phyloP scores from a whole-genome alignment of 1,284 basidiomycete species.

The Vanrija sp. region DNA sequence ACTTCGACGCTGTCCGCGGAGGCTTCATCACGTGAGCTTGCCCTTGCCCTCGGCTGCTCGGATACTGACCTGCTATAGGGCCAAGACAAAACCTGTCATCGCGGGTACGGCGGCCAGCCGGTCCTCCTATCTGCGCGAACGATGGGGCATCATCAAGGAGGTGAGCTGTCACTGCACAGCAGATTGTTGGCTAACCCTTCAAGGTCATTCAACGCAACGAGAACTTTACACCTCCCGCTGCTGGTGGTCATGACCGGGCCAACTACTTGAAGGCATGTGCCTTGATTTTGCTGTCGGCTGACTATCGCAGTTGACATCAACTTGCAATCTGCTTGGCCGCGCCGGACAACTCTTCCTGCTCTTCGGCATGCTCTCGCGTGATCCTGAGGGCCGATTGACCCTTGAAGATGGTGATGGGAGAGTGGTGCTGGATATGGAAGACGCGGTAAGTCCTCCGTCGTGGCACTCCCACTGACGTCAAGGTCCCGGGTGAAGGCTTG shows the following conservation, averaged over 20 bases:
- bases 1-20: constrained; percentile 72
- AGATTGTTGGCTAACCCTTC: neutral
- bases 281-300: neutral
- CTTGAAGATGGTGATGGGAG: constrained; percentile 91
- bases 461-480: constrained; percentile 1
- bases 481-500: constrained; percentile 93
- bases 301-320: constrained; percentile 74
- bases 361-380: constrained; percentile 86
- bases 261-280: constrained; percentile 72
- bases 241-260: constrained; percentile 78
- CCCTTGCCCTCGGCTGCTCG: rapidly evolving
- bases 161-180: constrained; percentile 37
- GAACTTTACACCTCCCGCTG: constrained; percentile 89
- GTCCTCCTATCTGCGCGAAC: constrained; percentile 69
- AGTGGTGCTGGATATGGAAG: constrained; percentile 83
- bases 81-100: constrained; percentile 56
- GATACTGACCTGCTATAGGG: constrained; percentile 37
- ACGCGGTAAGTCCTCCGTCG: constrained; percentile 60
- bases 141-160: constrained; percentile 82
- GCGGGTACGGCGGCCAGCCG: constrained; percentile 76
- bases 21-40: constrained; percentile 28
- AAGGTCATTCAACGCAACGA: constrained; percentile 78
- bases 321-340: constrained; percentile 90
- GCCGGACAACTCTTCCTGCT: constrained; percentile 86
- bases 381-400: constrained; percentile 82